These are phyloP conservation scores for Atalantia buxifolia DNA, from an alignment of 345 rosid species.

Conservation along the genomic window DNA sequence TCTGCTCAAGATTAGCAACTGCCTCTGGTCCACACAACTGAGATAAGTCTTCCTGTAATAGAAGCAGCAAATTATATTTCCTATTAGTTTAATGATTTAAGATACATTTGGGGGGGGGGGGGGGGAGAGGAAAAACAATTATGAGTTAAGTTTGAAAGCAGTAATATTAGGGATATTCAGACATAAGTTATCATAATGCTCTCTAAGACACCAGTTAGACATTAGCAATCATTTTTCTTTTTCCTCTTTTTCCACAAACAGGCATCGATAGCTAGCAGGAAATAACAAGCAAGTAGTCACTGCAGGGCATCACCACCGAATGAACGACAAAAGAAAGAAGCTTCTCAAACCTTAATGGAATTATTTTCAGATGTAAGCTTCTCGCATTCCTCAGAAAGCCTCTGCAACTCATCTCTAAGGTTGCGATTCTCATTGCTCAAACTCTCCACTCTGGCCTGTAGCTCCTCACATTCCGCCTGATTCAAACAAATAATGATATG, in stretches of 20 bases:
- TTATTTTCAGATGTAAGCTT: slow-evolving; percentile 80
- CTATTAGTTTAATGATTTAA: background rate
- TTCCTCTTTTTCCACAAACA: background rate
- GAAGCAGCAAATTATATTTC: background rate
- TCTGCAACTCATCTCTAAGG: slow-evolving; percentile 77
- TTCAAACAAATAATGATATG: background rate
- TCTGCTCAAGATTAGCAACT: slow-evolving; percentile 58
- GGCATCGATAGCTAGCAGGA: background rate
- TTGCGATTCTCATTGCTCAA: slow-evolving; percentile 56
- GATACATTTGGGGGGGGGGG: too few relatives aligned
- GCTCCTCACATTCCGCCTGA: slow-evolving; percentile 93
- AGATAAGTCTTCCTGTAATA: slow-evolving; percentile 68
- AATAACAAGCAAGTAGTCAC: background rate
- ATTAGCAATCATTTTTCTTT: background rate
- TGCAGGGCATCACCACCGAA: background rate
- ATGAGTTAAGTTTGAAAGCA: background rate
- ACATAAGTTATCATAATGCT: background rate
- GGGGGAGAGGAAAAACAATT: too few relatives aligned
- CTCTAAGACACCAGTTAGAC: background rate
- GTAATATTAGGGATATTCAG: background rate
- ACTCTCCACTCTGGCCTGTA: slow-evolving; percentile 70
- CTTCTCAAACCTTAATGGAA: slow-evolving; percentile 61
- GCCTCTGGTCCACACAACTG: slow-evolving; percentile 72
- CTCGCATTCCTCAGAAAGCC: slow-evolving; percentile 81
- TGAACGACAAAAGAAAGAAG: background rate